phyloP scores from a whole-genome alignment of 2,329 filamentous ascomycete species.

The Monosporascus sp. region DNA sequence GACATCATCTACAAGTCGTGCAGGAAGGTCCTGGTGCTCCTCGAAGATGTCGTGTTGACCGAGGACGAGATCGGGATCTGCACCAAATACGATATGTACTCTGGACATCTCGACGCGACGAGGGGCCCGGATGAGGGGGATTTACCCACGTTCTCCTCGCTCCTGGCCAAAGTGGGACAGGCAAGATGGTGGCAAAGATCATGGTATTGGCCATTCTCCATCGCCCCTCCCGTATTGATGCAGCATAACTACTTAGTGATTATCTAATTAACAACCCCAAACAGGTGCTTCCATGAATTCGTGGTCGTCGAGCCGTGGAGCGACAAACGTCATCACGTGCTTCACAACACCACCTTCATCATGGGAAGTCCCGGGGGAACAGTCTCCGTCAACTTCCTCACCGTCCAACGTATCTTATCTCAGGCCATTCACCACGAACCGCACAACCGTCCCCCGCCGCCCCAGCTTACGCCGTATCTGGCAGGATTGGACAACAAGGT shows the following conservation, averaged over 20 bases:
- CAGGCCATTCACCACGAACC: not conserved
- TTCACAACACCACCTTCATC: not conserved
- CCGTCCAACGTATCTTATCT: not conserved
- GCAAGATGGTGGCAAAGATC: slow-evolving; percentile 4
- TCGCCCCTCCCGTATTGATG: not conserved
- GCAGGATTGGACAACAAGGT: not conserved
- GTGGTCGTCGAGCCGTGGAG: slow-evolving; percentile 4
- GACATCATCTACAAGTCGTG: slow-evolving; percentile 5
- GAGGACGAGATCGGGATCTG: not conserved
- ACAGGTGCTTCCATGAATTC: slow-evolving; percentile 7
- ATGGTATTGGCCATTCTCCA: slow-evolving; percentile 1
- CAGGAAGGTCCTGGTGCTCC: slow-evolving; percentile 1
- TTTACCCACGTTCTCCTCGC: not conserved
- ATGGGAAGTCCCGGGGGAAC: not conserved
- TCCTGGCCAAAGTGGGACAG: not conserved
- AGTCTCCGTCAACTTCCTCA: not conserved
- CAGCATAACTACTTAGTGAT: too few species aligned
- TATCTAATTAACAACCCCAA: not conserved
- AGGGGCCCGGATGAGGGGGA: not conserved
- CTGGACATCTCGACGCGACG: not conserved
- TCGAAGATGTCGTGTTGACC: not conserved
- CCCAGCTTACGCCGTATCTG: not conserved
- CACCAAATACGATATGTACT: not conserved
- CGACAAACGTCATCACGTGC: not conserved
- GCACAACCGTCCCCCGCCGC: not conserved